Evolutionary conservation across 2,329 filamentous ascomycete genomes (phyloP).

Genomic region (Botrytis galanthina): DNA sequence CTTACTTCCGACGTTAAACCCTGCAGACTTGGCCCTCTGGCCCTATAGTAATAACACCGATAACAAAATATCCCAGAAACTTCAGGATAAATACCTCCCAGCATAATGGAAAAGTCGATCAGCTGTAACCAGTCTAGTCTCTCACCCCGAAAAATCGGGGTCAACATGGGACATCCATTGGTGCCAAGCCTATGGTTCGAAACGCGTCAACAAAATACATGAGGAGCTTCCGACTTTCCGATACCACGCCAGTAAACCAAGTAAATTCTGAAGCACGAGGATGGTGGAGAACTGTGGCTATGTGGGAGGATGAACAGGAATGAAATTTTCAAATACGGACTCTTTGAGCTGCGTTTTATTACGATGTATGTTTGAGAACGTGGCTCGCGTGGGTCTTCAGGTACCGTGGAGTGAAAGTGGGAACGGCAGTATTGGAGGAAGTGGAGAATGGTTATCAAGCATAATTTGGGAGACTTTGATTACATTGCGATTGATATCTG

Average conservation of each 20-base stretch:
- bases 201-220: conserved; percentile 8
- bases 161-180: conserved; percentile 14
- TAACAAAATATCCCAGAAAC: background rate
- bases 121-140: background rate
- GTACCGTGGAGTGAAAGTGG: background rate
- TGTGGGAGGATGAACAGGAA: background rate
- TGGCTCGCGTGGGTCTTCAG: background rate
- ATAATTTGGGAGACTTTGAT: background rate
- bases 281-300: background rate
- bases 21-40: background rate
- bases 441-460: background rate
- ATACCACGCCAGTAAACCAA: background rate
- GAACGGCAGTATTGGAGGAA: background rate
- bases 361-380: background rate
- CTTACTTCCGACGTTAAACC: background rate
- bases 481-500: background rate
- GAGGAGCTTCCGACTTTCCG: background rate
- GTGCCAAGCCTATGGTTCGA: conserved; percentile 21
- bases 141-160: background rate
- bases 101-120: background rate
- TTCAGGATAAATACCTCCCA: background rate
- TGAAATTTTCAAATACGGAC: background rate
- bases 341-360: background rate
- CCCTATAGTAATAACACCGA: background rate
- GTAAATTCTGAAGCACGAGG: background rate